Conservation (phyloP, 1,284 basidiomycete genomes). For the Anthracocystis walkeri region DNA sequence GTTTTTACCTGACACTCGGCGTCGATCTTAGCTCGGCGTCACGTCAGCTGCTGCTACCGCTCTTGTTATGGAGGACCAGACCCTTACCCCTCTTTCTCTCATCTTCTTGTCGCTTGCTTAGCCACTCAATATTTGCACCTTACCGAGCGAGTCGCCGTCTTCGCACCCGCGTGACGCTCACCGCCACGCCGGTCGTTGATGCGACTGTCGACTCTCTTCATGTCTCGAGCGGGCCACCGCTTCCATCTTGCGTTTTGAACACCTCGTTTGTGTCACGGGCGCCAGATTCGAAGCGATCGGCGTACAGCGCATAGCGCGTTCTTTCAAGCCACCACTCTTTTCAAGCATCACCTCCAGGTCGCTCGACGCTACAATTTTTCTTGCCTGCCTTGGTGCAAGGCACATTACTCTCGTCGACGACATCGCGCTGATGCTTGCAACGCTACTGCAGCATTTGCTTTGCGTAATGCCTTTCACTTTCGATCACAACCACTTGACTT, state of each 20-base stretch:
- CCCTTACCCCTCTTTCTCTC: constrained; percentile 19
- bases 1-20: constrained; percentile 2
- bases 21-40: neutral
- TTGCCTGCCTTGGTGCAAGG: neutral
- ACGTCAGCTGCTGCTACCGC: neutral
- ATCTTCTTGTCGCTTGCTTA: neutral
- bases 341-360: constrained; percentile 12
- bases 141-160: constrained; percentile 22
- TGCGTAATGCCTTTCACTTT: constrained; percentile 11
- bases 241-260: constrained; percentile 7
- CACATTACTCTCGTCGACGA: neutral
- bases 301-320: constrained; percentile 12
- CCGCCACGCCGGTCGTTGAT: constrained; percentile 30
- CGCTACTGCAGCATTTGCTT: constrained; percentile 23
- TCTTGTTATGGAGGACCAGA: constrained; percentile 7
- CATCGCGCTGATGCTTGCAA: constrained; percentile 5
- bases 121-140: constrained; percentile 41
- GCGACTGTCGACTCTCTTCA: constrained; percentile 17
- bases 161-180: constrained; percentile 35
- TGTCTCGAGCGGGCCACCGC: constrained; percentile 40
- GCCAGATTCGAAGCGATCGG: constrained; percentile 4
- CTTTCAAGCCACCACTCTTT: constrained; percentile 10
- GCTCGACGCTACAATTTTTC: neutral
- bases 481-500: neutral
- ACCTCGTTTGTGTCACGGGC: neutral